Base-by-base conservation (phyloP, 1,139 yeast species). In the Taphrina wiesneri region DNA sequence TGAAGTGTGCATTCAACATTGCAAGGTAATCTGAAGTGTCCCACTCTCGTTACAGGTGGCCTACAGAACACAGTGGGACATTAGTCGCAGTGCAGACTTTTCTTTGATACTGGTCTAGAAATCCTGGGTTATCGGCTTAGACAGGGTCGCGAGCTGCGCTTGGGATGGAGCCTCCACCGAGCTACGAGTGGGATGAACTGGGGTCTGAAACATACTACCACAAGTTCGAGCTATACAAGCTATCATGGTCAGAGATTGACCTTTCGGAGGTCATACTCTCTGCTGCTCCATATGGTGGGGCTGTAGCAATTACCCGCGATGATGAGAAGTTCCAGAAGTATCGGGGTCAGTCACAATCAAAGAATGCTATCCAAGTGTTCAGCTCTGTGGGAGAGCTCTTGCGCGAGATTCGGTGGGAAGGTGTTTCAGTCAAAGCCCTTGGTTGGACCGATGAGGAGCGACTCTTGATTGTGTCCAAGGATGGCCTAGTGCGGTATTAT, bases 401-500 rank as follows among this genome's bases (percentile, higher is more conserved):
- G 15, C 39, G 54, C n/a, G 60, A 62, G 6, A 34, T 62, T 13
- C 68, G 75, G 51, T 79, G 77, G 79, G 85, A 77, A 74, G 80
- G 82, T 19, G 83, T 85, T 0, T 82, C 83, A 7, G 83, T 89
- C 62, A 78, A 83, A 0, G 83, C 83, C 9, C 81, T 87, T 25
- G 86, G 85, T 49, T 85, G 85, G 84, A 74, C 83, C 66, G 68
- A 70, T 0, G 75, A 77, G 17, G 96, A 89, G 70, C 81, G 83
- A 65, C 78, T 91, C 66, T 76, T 87, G 21, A 83, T 90, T 9
- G 83, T 90, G 0, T 76, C 88, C 34, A 82, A 81, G 46, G 80
- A 81, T 67, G 96, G 90, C 1, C 79, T 80, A 43, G 83, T 83
- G 49, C 78, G 97, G 68, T 78, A 82, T 60, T 92, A 91, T 73